Base-by-base conservation (phyloP, 2,329 filamentous ascomycete genomes). In the Akanthomyces uredinophilus region DNA sequence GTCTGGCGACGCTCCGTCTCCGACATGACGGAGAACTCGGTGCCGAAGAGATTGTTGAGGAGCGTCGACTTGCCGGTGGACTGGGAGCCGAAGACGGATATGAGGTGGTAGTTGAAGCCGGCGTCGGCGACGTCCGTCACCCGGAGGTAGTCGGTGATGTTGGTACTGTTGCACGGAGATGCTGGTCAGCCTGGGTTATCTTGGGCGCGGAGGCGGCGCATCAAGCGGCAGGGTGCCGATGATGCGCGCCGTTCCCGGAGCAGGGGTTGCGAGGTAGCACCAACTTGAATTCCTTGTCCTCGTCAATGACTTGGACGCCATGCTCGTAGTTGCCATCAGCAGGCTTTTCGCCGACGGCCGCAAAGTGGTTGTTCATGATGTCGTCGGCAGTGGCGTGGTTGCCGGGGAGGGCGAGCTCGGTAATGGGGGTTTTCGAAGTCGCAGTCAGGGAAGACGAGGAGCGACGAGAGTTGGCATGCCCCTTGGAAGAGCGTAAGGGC, bases 51-150 rank as follows among this genome's bases (percentile, higher is more conserved):
- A 77, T 94, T 83, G 80, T 99, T 99, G 66, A 99, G 87, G 51
- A 99, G 84, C 6, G 95, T 99, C 51, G 95, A 98, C 80, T 99
- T 99, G 69, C 95, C 95, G 41, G 95, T 99, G 24, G 95, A 98
- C 81, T 99, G 95, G 63, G 94, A 98, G 49, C 95, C 95, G 75
- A 99, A 99, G 71, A 99, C 95, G 71, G 94, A 97, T 73, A 99
- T 97, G 72, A 99, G 86, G 77, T 99, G 95, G 79, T 99, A 99
- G 80, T 98, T 96, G 85, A 99, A 99, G 72, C 95, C 95, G 66
- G 93, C 87, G 64, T 91, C 87, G 68, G 92, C 90, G 69, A 96
- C 87, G 71, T 90, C 83, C 74, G 92, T 91, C 67, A 87, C 79
- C 67, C 85, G 83, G 68, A 99, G 86, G 75, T 99, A 99, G 63